A percentile compares a stretch with the other conserved stretches of the same genome.
phyloP scores from a whole-genome alignment of 768 basidiomycete genomes.

The Leccinum imitatum region DNA sequence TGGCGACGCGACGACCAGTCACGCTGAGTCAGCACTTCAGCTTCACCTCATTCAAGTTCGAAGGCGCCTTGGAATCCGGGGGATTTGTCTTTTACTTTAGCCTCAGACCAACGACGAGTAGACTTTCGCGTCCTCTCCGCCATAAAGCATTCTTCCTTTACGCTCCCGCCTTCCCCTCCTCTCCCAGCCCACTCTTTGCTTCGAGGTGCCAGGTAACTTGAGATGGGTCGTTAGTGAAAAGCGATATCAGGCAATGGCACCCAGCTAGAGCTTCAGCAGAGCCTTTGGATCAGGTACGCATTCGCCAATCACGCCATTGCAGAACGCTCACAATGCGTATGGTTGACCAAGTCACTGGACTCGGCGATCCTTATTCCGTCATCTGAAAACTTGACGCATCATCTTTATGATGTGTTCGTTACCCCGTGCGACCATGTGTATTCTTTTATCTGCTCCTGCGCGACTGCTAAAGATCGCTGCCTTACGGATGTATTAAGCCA shows the following conservation, averaged over 20 bases:
- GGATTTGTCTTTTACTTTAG: too few relatives aligned
- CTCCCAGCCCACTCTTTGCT: conserved; percentile 51
- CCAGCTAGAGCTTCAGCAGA: conserved; percentile 65
- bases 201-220: conserved; percentile 34
- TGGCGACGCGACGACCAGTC: too few relatives aligned
- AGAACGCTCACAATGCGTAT: conserved; percentile 5
- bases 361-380: conserved; percentile 44
- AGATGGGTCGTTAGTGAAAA: conserved; percentile 66
- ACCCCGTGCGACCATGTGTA: conserved; percentile 47
- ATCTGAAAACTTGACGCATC: conserved; percentile 46
- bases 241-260: conserved; percentile 42
- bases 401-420: conserved; percentile 42
- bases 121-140: conserved; percentile 89
- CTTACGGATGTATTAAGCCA: conserved; percentile 40
- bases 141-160: conserved; percentile 53
- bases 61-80: too few relatives aligned
- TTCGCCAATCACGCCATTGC: background rate
- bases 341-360: conserved; percentile 34
- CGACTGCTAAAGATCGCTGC: conserved; percentile 32
- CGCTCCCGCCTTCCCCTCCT: conserved; percentile 42
- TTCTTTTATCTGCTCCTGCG: conserved; percentile 48
- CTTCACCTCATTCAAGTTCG: too few relatives aligned
- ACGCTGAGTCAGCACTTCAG: too few relatives aligned
- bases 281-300: conserved; percentile 38
- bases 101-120: too few relatives aligned